Evolutionary conservation across 2,329 filamentous ascomycete genomes (phyloP).

Genomic region (Ascochyta pisi): DNA sequence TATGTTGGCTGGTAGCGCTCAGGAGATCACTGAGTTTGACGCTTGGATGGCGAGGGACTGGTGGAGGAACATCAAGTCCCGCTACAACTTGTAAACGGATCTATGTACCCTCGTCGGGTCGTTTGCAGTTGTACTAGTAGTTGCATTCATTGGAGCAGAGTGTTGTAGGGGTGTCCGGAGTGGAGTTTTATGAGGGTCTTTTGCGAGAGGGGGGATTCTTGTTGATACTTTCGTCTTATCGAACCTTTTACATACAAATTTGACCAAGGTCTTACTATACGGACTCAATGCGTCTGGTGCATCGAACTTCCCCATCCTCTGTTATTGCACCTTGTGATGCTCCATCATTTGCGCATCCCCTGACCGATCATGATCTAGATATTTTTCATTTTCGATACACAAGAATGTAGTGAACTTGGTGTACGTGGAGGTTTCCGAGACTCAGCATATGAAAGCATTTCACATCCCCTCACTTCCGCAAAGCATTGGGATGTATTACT

Average conservation of each 20-base stretch:
- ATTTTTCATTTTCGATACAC: no score
- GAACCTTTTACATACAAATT: background rate
- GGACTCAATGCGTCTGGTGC: no score
- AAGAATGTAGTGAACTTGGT: no score
- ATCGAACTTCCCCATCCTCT: no score
- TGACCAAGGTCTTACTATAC: no score
- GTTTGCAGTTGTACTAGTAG: background rate
- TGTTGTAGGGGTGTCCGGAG: background rate
- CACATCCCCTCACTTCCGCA: no score
- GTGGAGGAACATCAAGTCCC: constrained; percentile 50
- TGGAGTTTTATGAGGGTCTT: background rate
- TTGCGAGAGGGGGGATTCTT: background rate
- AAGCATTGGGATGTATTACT: no score
- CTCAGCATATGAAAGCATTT: no score
- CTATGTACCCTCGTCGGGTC: background rate
- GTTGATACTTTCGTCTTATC: constrained; percentile 1
- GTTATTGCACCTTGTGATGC: no score
- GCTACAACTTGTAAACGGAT: constrained; percentile 24
- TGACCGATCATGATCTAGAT: no score
- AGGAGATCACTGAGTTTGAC: constrained; percentile 56
- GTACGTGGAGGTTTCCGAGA: no score
- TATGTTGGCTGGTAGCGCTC: constrained; percentile 55
- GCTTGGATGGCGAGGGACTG: constrained; percentile 59
- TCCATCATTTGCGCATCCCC: no score
- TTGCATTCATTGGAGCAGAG: background rate